Base-by-base conservation (phyloP, 495 filamentous ascomycete species). In the Cercophora scortea region DNA sequence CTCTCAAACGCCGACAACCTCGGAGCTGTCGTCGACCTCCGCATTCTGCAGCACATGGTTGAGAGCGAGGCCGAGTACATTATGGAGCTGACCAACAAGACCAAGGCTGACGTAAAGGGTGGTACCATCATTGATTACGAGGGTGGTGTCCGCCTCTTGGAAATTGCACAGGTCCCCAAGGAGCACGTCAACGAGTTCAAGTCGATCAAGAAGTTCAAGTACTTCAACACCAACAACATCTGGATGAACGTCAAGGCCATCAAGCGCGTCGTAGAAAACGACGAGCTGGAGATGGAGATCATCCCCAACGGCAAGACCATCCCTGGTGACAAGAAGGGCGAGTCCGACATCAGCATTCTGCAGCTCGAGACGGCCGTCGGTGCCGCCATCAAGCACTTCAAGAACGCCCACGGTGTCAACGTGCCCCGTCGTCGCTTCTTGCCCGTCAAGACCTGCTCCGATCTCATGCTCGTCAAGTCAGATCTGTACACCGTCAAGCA, bases 201-300 rank as follows among this genome's bases (percentile, higher is more conserved):
- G 85, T 96, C 93, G 45, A 99, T 99, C 78, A 99, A 97, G 86
- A 99, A 99, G 80, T 99, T 99, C 86, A 96, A 95, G 80, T 99
- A 99, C 84, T 99, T 99, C 85, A 99, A 99, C 83, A 99, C 93
- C 73, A 99, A 99, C 87, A 99, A 99, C 82, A 95, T 99, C 76
- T 99, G 93, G 93, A 86, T 99, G 80, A 96, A 93, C 78, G 81
- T 95, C 61, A 84, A 88, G 65, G 93, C 93, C 57, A 86, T 99
- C 78, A 96, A 96, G 86, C 90, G 94, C 53, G 90, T 99, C 45
- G 94, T 99, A 2, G 91, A 99, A 79, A 88, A 95, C 76, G 88
- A 95, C 72, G 92, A 96, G 76, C 84, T 99, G 42, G 89, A 91
- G 79, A 93, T 99, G 85, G 93, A 99, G 77, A 99, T 99, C 71